phyloP scores from a whole-genome alignment of 345 rosid species.

The Heritiera littoralis region DNA sequence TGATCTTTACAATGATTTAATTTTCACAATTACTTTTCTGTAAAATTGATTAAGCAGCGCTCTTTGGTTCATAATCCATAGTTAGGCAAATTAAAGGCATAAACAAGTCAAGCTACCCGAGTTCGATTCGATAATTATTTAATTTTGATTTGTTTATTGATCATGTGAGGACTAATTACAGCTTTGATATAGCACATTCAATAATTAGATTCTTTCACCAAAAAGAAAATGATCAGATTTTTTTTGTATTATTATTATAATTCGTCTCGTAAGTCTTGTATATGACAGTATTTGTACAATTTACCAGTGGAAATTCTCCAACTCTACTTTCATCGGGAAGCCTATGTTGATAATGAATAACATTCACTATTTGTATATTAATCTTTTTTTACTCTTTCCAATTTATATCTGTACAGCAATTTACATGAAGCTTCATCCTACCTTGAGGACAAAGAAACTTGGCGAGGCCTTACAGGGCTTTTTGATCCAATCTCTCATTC shows the following conservation, averaged over 20 bases:
- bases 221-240: neutral
- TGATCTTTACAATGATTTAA: too few species aligned
- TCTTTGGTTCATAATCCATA: neutral
- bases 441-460: neutral
- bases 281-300: neutral
- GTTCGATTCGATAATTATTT: too few species aligned
- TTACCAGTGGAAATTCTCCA: neutral
- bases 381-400: constrained; percentile 8
- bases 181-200: neutral
- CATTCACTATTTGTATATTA: neutral
- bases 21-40: too few species aligned
- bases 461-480: constrained; percentile 56
- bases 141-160: too few species aligned
- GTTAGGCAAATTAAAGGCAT: too few species aligned
- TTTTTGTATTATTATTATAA: neutral
- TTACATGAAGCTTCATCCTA: constrained; percentile 36
- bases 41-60: too few species aligned
- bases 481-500: constrained; percentile 95
- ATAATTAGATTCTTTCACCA: neutral
- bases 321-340: constrained; percentile 3
- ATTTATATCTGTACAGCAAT: constrained; percentile 40
- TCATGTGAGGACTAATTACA: neutral
- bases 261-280: neutral
- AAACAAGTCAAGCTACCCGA: too few species aligned
- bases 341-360: constrained; percentile 15